Percentiles rank a stretch among this genome's conserved stretches.
These are phyloP conservation scores for Chamaenerion angustifolium DNA, from an alignment of 345 rosid species.

Conservation along the genomic window DNA sequence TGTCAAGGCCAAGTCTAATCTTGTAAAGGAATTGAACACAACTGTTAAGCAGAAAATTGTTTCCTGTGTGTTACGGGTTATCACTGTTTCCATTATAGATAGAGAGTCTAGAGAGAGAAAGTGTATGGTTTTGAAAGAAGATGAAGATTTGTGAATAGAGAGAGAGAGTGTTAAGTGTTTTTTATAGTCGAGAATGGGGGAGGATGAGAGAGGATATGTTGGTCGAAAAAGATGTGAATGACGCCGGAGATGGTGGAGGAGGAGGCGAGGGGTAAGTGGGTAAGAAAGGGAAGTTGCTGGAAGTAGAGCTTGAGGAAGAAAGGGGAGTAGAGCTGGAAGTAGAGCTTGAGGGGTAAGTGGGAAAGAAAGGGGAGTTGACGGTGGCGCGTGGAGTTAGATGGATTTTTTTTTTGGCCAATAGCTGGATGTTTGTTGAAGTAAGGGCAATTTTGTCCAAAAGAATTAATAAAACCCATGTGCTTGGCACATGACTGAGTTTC, in stretches of 20 bases:
- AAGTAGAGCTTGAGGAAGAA: slow-evolving; percentile 28
- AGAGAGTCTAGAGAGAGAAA: too few species aligned
- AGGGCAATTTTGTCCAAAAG: too few species aligned
- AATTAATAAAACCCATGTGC: too few species aligned
- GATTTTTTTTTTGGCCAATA: too few species aligned
- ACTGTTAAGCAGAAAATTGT: too few species aligned
- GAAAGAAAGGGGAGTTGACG: too few species aligned
- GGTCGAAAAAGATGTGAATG: slow-evolving; percentile 79
- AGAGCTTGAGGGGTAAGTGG: too few species aligned
- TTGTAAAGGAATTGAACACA: slow-evolving; percentile 1
- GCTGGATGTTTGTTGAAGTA: too few species aligned
- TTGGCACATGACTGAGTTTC: too few species aligned
- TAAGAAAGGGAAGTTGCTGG: slow-evolving; percentile 52
- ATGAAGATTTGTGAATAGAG: not conserved
- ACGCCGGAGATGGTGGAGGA: slow-evolving; percentile 50
- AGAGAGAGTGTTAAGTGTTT: not conserved
- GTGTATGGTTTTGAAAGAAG: too few species aligned
- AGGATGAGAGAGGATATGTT: slow-evolving; percentile 35
- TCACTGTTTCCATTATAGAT: not conserved
- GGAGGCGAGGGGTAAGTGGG: slow-evolving; percentile 62
- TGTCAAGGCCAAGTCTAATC: slow-evolving; percentile 7
- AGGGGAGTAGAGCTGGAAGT: too few species aligned
- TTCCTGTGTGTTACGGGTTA: not conserved
- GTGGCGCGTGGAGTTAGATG: too few species aligned
- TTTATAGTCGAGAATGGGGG: slow-evolving; percentile 10